Evolutionary conservation across 2,329 filamentous ascomycete genomes (phyloP).

Genomic region (Pestalotiopsis sp.): DNA sequence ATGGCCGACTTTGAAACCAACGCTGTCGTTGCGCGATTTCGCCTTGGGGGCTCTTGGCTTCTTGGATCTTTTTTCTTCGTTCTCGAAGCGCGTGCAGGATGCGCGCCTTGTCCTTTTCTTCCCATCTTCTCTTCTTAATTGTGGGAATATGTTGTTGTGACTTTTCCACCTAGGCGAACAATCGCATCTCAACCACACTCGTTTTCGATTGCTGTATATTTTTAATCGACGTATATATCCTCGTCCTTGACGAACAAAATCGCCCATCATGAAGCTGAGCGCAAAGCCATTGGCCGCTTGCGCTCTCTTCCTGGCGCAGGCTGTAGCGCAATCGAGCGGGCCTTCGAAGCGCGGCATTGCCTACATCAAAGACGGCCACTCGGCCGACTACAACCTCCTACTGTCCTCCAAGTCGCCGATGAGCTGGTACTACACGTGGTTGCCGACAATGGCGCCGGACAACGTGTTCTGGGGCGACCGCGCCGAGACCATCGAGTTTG

Average conservation of each 20-base stretch:
- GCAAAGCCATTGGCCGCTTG: not conserved
- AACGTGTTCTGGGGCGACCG: constrained; percentile 17
- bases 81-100: not conserved
- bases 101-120: not conserved
- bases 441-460: constrained; percentile 23
- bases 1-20: not conserved
- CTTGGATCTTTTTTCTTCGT: not conserved
- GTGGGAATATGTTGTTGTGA: not conserved
- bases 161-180: not conserved
- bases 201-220: not conserved
- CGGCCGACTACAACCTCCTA: constrained; percentile 35
- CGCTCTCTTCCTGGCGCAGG: not conserved
- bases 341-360: constrained; percentile 30
- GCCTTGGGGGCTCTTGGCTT: not conserved
- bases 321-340: not conserved
- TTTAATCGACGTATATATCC: not conserved
- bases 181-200: not conserved
- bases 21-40: not conserved
- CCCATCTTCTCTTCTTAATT: not conserved
- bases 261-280: not conserved
- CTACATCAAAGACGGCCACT: constrained; percentile 24
- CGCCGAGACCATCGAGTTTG: constrained; percentile 33
- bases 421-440: constrained; percentile 47
- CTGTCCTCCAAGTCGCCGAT: constrained; percentile 39
- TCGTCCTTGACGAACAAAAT: not conserved